Percentiles rank a stretch among this genome's conserved stretches.
Evolutionary conservation across 306 rosid genomes (phyloP).

Genomic region (Castanea sativa): DNA sequence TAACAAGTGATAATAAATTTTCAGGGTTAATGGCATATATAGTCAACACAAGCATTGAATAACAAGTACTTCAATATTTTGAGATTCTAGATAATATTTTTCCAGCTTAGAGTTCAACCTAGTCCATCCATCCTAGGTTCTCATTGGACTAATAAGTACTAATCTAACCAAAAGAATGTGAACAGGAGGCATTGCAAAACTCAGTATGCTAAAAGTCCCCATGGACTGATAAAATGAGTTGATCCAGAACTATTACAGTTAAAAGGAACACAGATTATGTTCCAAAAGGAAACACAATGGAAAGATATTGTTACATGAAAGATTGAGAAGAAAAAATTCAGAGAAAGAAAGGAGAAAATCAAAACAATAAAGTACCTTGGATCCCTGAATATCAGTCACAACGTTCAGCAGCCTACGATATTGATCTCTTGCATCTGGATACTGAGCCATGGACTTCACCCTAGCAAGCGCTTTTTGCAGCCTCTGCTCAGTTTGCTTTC

Average conservation of each 20-base stretch:
- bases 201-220: not conserved
- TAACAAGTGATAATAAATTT: no score
- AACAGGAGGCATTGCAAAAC: not conserved
- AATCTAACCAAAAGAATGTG: not conserved
- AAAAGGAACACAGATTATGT: not conserved
- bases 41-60: no score
- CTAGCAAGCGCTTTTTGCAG: conserved; percentile 77
- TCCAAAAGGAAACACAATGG: not conserved
- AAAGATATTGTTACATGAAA: not conserved
- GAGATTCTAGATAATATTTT: not conserved
- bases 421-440: conserved; percentile 90
- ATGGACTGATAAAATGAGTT: not conserved
- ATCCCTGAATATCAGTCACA: conserved; percentile 56
- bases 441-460: conserved; percentile 84
- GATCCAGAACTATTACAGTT: not conserved
- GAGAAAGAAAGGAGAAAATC: no score
- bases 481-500: conserved; percentile 80
- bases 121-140: not conserved
- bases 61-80: not conserved
- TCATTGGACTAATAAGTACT: not conserved
- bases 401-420: conserved; percentile 70
- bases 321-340: not conserved
- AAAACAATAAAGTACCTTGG: conserved; percentile 49
- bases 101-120: not conserved
- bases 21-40: no score